Base-by-base conservation (phyloP, 139 green algal species). In the Auxenochlorella pyrenoidosa region DNA sequence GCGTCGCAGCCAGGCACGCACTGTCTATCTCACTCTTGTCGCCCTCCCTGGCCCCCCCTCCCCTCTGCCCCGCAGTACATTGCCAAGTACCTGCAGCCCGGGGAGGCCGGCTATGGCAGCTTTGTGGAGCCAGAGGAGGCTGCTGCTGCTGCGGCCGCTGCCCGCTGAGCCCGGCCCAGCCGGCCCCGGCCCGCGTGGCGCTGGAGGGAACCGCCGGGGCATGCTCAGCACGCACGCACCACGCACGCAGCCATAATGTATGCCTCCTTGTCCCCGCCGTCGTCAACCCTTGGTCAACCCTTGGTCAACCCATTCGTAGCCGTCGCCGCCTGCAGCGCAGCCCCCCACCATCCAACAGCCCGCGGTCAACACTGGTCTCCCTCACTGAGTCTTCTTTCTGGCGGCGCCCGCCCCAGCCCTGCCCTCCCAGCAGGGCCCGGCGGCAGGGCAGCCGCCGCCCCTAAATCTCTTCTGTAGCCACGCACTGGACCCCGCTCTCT, bases 41-140 rank as follows among this genome's bases (percentile, higher is more conserved):
- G 47, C 54, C 21, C 51, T 5, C 36, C 36, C 22, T 40, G 28
- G 38, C 60, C n/a, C 8, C 3, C 19, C 13, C 15, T 38, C 41
- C 26, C 26, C 43, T 6, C 21, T 44, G 34, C n/a, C 32, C 44
- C 44, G 80, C 80, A 85, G 80, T 85, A 59, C 63, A 85, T 85
- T 15, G 8, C 60, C 60, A 75, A 85, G 80, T 34, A 65, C 40
- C 41, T 85, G 63, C 80, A 77, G 63, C 22, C 30, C 15, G 63
- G 80, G 2, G 80, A 85, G 80, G 80, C 80, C 3, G 80, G 80
- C 63, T 85, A 63, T 34, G 80, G 80, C 40, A 41, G 28, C 28
- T 85, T 85, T 51, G 43, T 47, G 32, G 80, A 85, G 80, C 80
- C 80, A 0, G 60, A 75, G 41, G 41, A 41, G 36, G 54, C 70